These are phyloP conservation scores for Yamadazyma diospyri DNA, from an alignment of 1,139 yeast species.

Conservation along the genomic window DNA sequence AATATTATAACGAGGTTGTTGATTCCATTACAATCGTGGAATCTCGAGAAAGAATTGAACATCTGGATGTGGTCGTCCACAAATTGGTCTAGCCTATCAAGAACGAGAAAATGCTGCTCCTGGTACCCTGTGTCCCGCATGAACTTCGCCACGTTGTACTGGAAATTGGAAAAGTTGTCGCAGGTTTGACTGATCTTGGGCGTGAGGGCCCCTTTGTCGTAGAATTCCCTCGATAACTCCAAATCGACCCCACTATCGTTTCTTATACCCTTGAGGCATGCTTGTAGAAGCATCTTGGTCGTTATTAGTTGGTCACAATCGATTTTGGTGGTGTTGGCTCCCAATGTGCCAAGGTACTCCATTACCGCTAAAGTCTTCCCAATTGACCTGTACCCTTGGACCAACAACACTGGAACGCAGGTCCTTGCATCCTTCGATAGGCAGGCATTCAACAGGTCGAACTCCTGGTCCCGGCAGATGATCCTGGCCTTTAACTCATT, in stretches of 20 bases:
- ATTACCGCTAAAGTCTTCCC: constrained; percentile 37
- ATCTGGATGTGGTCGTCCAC: constrained; percentile 47
- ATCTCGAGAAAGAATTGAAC: constrained; percentile 42
- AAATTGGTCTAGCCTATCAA: constrained; percentile 58
- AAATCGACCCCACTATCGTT: constrained; percentile 25
- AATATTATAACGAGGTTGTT: constrained; percentile 30
- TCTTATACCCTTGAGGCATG: constrained; percentile 29
- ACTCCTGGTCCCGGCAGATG: constrained; percentile 23
- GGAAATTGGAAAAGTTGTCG: constrained; percentile 48
- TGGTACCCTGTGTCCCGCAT: constrained; percentile 26
- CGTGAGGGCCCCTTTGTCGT: constrained; percentile 15
- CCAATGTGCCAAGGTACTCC: constrained; percentile 22
- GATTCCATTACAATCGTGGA: constrained; percentile 40
- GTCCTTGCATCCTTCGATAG: constrained; percentile 18
- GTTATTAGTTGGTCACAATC: constrained; percentile 41
- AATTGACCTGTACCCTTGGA: constrained; percentile 40
- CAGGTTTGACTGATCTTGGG: constrained; percentile 23
- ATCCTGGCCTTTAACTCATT: constrained; percentile 8
- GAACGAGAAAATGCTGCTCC: constrained; percentile 49
- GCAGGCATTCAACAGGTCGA: constrained; percentile 27
- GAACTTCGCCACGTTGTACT: constrained; percentile 37
- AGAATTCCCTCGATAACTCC: constrained; percentile 11
- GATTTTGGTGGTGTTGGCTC: constrained; percentile 24
- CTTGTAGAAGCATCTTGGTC: constrained; percentile 35
- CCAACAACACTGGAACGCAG: constrained; percentile 28